Percentiles rank a stretch among this genome's conserved stretches.
phyloP scores from a whole-genome alignment of 805 yeast genomes.

The Saturnispora gosingensis region DNA sequence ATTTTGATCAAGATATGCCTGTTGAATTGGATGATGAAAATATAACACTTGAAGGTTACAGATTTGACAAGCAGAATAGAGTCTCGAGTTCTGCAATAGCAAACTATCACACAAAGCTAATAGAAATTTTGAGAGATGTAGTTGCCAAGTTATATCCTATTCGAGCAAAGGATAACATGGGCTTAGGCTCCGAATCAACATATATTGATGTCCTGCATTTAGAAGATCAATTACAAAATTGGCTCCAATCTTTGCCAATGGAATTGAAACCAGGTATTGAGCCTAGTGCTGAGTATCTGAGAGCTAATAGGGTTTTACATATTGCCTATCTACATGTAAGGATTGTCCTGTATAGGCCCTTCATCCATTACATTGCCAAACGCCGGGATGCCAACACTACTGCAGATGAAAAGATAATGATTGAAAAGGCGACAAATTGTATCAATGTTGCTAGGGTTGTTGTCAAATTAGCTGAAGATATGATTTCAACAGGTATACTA shows the following conservation, averaged over 20 bases:
- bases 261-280: conserved; percentile 65
- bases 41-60: conserved; percentile 57
- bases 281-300: conserved; percentile 55
- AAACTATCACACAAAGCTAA: conserved; percentile 71
- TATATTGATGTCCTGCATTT: conserved; percentile 43
- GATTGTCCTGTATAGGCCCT: conserved; percentile 77
- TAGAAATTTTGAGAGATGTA: conserved; percentile 61
- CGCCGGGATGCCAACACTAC: conserved; percentile 24
- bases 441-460: conserved; percentile 77
- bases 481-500: conserved; percentile 62
- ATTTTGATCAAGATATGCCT: conserved; percentile 83
- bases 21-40: conserved; percentile 79
- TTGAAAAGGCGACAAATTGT: conserved; percentile 72
- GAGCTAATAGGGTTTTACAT: conserved; percentile 68
- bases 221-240: conserved; percentile 58
- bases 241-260: conserved; percentile 63
- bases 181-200: conserved; percentile 3
- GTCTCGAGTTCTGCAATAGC: conserved; percentile 72
- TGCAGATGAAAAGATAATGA: conserved; percentile 45
- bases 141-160: conserved; percentile 70
- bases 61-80: conserved; percentile 33
- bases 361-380: conserved; percentile 71
- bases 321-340: conserved; percentile 68
- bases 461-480: conserved; percentile 68
- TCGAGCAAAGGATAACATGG: conserved; percentile 30